A percentile compares a stretch with the other conserved stretches of the same genome.
Evolutionary conservation across 2,329 filamentous ascomycete species (phyloP).

Genomic region (Pseudovirgaria hyperparasitica): DNA sequence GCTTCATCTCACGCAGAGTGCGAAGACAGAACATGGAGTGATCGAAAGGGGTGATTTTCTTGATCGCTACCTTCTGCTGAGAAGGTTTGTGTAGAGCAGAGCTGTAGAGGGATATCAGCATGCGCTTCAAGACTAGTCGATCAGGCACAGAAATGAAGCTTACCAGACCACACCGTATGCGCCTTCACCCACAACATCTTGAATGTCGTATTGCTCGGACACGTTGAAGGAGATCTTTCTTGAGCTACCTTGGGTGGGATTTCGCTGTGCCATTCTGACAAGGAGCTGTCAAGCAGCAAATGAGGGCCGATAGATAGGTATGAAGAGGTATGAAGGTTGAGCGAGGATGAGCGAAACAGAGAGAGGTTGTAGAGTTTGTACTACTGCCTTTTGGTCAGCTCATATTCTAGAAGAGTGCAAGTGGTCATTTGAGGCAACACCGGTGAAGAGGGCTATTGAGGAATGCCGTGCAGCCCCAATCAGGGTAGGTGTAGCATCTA

Average conservation of each 20-base stretch:
- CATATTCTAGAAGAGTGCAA: no score
- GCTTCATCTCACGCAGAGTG: conserved; percentile 97
- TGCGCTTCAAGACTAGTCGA: conserved; percentile 1
- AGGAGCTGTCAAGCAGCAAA: conserved; percentile 9
- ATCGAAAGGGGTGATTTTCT: conserved; percentile 99
- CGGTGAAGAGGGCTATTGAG: no score
- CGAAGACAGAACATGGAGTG: conserved; percentile 98
- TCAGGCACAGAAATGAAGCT: conserved; percentile 22
- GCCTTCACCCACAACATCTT: conserved; percentile 97
- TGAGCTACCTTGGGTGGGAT: conserved; percentile 44
- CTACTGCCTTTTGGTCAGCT: no score
- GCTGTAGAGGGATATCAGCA: conserved; percentile 36
- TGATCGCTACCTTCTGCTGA: conserved; percentile 96
- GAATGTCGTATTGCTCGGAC: conserved; percentile 98
- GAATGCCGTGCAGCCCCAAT: no score
- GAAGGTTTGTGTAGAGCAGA: conserved; percentile 97
- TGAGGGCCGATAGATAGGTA: no score
- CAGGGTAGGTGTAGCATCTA: no score
- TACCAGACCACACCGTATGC: conserved; percentile 98
- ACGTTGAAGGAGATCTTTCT: conserved; percentile 99
- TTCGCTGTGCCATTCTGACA: background rate
- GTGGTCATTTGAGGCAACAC: no score
- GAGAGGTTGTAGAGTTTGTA: no score
- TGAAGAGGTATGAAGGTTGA: no score
- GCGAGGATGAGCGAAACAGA: no score